phyloP scores from a whole-genome alignment of 306 rosid genomes.

The Pterocarpus macrocarpus region DNA sequence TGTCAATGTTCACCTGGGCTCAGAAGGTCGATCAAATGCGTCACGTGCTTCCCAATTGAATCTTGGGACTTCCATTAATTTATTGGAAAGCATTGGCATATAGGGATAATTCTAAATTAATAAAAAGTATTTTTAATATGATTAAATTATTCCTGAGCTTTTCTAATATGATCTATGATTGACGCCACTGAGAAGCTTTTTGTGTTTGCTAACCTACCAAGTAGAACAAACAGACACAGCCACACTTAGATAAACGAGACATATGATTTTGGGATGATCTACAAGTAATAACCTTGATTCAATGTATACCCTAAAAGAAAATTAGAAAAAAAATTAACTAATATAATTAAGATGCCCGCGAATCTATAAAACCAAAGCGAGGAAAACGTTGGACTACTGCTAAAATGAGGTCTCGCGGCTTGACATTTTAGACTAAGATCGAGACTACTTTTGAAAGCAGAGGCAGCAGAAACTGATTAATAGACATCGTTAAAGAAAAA shows the following conservation, averaged over 20 bases:
- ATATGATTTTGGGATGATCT: slow-evolving; percentile 40
- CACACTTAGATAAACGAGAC: slow-evolving; percentile 12
- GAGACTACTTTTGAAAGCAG: background rate
- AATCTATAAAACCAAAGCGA: slow-evolving; percentile 29
- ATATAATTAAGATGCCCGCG: background rate
- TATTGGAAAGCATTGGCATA: background rate
- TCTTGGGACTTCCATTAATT: slow-evolving; percentile 30
- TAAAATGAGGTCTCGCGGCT: slow-evolving; percentile 40
- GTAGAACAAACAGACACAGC: background rate
- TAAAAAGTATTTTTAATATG: too few relatives aligned
- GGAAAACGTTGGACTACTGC: slow-evolving; percentile 29
- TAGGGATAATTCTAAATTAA: slow-evolving; percentile 21
- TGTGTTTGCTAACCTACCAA: slow-evolving; percentile 13
- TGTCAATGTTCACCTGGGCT: slow-evolving; percentile 50
- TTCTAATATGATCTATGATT: background rate
- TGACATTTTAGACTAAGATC: slow-evolving; percentile 39
- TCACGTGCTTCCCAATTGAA: slow-evolving; percentile 58
- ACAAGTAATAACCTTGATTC: slow-evolving; percentile 29
- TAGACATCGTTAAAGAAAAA: slow-evolving; percentile 36
- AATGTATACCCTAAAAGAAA: background rate
- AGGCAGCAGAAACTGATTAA: slow-evolving; percentile 12
- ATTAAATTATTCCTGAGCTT: background rate
- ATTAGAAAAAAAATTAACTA: background rate
- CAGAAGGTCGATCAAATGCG: slow-evolving; percentile 45
- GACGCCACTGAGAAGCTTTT: background rate